Conservation (phyloP, 1,284 basidiomycete species). For the Melampsora larici-populina region DNA sequence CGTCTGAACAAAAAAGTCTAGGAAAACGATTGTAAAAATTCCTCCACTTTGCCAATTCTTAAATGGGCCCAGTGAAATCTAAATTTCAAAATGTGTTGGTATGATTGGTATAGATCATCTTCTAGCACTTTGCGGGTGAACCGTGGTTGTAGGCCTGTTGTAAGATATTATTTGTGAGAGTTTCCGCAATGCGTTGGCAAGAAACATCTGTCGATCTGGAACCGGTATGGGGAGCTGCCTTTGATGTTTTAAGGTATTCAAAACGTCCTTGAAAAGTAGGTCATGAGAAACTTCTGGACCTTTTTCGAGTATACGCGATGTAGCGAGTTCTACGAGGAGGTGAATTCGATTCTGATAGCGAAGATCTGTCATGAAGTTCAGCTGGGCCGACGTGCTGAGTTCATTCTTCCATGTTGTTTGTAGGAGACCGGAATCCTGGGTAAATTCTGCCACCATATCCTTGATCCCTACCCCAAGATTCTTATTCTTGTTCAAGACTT, state of each 20-base stretch:
- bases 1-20: too few species aligned
- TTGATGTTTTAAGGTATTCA: neutral
- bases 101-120: too few species aligned
- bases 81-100: too few species aligned
- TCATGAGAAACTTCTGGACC: neutral
- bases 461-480: neutral
- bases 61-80: too few species aligned
- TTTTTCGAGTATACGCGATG: neutral
- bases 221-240: neutral
- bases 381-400: neutral
- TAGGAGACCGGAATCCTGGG: neutral
- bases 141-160: too few species aligned
- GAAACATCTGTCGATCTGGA: neutral
- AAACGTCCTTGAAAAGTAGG: neutral
- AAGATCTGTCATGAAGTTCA: neutral
- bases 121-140: too few species aligned
- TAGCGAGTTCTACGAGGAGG: neutral
- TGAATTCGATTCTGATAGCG: neutral
- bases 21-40: too few species aligned
- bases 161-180: neutral
- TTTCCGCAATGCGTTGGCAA: neutral
- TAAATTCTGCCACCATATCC: neutral
- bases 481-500: neutral
- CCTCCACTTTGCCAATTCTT: too few species aligned
- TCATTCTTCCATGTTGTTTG: neutral